Base-by-base conservation (phyloP, 108 stramenopile species). In the Cyclotella choctawhatcheeana region DNA sequence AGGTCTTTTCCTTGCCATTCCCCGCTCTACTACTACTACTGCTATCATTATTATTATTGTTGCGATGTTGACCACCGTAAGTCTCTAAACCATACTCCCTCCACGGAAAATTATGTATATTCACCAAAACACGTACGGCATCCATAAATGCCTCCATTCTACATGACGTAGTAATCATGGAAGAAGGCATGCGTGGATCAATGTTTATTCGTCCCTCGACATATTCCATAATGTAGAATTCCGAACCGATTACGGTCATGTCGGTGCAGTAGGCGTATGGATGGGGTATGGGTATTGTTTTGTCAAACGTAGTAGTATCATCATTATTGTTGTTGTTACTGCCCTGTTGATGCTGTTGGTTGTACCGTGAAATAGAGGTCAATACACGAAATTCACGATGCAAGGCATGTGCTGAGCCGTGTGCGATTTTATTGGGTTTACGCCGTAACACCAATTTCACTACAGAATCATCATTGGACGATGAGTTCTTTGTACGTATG, bases 161-260 rank as follows among this genome's bases (percentile, higher is more conserved):
- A 22, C 98, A 90, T 7, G 47, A 24, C 13, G 44, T 60, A 17
- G 69, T 58, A 51, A 84, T 30, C 25, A 82, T 55, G n/a, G n/a
- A n/a, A 5, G 67, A 70, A 14, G 95, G 85, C 84, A 99, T 82
- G 6, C 96, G 66, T 14, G 98, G 93, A 73, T 97, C 91, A 12
- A 85, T 86, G 69, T 96, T 98, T 18, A 97, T 93, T 4, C 97
- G 79, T 6, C 98, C 98, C 26, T 77, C 17, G 8, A 98, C 89
- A 78, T 82, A 97, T 52, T 96, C 92, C 98, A 99, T 97, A 10
- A 97, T 47, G 75, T 97, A 99, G 76, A 99, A 99, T 55, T 96
- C 93, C 0, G 97, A 84, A n/a, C 98, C 97, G 10, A 99, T 43
- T 0, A 99, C 76, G 10, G 69, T 44, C 32, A 48, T 48, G 53